Evolutionary conservation across 148 eudicot genomes (phyloP), one percentile per base, ranked within the genome.

Genomic region (Chenopodium berlandieri): DNA sequence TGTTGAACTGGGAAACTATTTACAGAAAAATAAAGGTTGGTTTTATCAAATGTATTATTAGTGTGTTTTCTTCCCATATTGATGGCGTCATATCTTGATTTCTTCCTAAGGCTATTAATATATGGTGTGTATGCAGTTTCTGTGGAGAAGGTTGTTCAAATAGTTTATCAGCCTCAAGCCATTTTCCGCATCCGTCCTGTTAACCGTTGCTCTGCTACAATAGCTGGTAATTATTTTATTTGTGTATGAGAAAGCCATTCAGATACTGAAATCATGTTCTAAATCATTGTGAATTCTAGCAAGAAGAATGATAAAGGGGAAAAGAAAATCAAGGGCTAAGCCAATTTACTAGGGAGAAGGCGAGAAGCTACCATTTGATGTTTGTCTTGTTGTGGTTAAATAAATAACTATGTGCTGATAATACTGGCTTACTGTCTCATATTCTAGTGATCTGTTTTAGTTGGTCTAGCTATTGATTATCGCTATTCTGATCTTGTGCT

Each of bases 121-220:
- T 69, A 30, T 80, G 63, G 11, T 73, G 31, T 77, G 23, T 88
- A 90, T 85, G 84, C 93, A 96, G 99, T 94, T 81, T 96, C 99
- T 82, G 98, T 96, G 84, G 99, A 96, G 94, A 96, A 91, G 92
- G 94, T 88, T 54, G 81, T 94, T 83, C 92, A 93, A 70, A 92
- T 96, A 67, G 90, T 96, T 75, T 96, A 96, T 87, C 99, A 96
- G 83, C 97, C 99, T 30, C 99, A 96, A 83, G 97, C 99, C 79
- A 86, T 96, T 80, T 96, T 96, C 71, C 91, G 99, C 64, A 96
- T 96, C 25, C 95, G 98, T 27, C 97, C 99, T 48, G 99, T 95
- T 69, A 92, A 85, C 83, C 98, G 99, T 47, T 96, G 99, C 82
- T 91, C 99, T 82, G 89, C 99, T 75, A 92, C 99, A 81, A 96